Conservation (phyloP, 371 early-diverging fungal species). For the Dinochytrium kinnereticum region DNA sequence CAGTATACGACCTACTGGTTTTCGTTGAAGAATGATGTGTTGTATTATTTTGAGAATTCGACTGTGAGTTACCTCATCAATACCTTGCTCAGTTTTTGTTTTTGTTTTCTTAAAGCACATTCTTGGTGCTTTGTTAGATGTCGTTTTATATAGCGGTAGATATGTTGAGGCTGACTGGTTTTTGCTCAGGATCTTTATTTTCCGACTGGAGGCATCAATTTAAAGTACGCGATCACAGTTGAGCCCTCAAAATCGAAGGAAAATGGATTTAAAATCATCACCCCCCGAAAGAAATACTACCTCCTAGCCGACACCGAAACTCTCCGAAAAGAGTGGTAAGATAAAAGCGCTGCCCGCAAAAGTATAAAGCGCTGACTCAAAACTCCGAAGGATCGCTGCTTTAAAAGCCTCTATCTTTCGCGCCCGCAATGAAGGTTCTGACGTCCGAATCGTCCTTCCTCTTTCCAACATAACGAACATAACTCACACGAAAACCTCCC, state of each 20-base stretch:
- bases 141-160: too few species aligned
- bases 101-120: too few species aligned
- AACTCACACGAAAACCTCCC: conserved; percentile 62
- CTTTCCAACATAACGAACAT: conserved; percentile 62
- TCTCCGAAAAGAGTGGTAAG: conserved; percentile 62
- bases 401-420: conserved; percentile 69
- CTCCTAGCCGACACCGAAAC: conserved; percentile 58
- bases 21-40: conserved; percentile 67
- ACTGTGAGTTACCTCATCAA: conserved; percentile 49
- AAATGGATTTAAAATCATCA: conserved; percentile 64
- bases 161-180: too few species aligned
- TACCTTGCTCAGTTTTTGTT: background rate
- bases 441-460: conserved; percentile 57
- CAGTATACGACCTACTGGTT: conserved; percentile 70
- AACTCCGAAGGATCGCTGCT: conserved; percentile 53
- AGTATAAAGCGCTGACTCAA: too few species aligned
- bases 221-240: conserved; percentile 66
- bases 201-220: conserved; percentile 70
- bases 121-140: too few species aligned
- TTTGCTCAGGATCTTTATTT: conserved; percentile 65
- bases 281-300: conserved; percentile 58
- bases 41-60: conserved; percentile 68
- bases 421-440: conserved; percentile 67
- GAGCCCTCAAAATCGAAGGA: conserved; percentile 56
- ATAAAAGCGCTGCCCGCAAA: too few species aligned